These are phyloP conservation scores for Gymnopus androsaceus DNA, from an alignment of 1,284 basidiomycete genomes.

Conservation along the genomic window DNA sequence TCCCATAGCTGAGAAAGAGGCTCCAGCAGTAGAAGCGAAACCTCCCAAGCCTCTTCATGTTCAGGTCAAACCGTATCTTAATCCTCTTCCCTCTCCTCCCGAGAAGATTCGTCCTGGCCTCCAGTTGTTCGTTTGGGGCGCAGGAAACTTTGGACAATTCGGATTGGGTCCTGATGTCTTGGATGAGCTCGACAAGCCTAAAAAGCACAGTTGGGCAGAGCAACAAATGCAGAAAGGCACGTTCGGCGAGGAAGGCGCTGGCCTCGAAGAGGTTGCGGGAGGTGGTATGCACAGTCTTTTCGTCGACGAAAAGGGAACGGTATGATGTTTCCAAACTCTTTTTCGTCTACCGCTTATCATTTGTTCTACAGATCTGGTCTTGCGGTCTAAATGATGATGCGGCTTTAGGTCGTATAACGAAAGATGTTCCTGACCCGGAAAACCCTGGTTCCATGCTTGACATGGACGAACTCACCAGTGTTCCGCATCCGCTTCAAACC, in stretches of 20 bases:
- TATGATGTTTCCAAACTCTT: constrained; percentile 42
- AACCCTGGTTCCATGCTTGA: constrained; percentile 62
- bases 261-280: constrained; percentile 74
- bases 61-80: constrained; percentile 57
- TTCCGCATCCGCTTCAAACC: constrained; percentile 74
- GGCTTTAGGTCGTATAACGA: constrained; percentile 82
- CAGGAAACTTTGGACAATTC: constrained; percentile 88
- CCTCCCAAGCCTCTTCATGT: constrained; percentile 20
- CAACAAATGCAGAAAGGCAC: constrained; percentile 61
- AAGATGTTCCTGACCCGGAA: constrained; percentile 68
- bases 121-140: constrained; percentile 82
- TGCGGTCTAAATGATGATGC: constrained; percentile 94
- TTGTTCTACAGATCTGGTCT: constrained; percentile 66
- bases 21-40: constrained; percentile 22
- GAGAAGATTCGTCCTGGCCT: constrained; percentile 55
- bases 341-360: constrained; percentile 10
- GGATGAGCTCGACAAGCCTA: constrained; percentile 72
- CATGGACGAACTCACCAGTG: constrained; percentile 77
- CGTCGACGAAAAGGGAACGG: constrained; percentile 82
- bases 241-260: constrained; percentile 70
- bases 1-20: constrained; percentile 37
- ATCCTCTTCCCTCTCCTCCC: constrained; percentile 57
- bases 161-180: constrained; percentile 76
- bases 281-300: constrained; percentile 87
- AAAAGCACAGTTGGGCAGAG: constrained; percentile 66